Evolutionary conservation across 1,139 yeast genomes (phyloP).

Genomic region (Geotrichum citri-aurantii): DNA sequence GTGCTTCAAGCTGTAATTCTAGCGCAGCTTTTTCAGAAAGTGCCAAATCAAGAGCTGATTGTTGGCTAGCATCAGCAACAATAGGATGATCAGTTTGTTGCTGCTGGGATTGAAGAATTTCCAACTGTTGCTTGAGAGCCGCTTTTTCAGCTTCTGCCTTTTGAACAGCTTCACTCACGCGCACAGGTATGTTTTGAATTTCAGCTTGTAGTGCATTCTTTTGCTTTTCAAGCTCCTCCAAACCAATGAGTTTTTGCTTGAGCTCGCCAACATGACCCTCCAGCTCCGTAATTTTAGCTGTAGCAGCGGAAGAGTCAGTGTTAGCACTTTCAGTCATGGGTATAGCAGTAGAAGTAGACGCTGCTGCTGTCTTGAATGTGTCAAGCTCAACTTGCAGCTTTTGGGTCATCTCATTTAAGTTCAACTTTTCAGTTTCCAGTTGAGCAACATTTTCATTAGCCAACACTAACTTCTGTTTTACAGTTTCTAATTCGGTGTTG

Average conservation of each 20-base stretch:
- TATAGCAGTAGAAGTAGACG: background rate
- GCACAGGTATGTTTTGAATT: background rate
- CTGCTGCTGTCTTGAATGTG: background rate
- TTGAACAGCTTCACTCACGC: background rate
- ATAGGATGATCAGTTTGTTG: background rate
- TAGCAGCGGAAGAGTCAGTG: background rate
- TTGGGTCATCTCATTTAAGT: background rate
- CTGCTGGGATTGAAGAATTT: background rate
- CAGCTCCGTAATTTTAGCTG: background rate
- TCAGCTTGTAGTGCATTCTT: background rate
- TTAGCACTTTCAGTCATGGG: background rate
- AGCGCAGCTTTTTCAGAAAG: background rate
- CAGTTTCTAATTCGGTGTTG: background rate
- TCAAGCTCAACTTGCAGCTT: background rate
- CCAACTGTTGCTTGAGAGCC: background rate
- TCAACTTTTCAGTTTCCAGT: background rate
- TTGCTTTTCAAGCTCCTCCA: background rate
- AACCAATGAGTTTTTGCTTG: background rate
- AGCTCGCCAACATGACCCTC: background rate
- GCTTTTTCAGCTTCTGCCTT: conserved; percentile 3
- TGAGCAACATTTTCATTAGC: background rate
- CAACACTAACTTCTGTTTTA: background rate
- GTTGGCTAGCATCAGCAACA: background rate
- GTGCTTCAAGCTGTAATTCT: background rate
- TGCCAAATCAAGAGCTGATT: conserved; percentile 1